These are phyloP conservation scores for Wilcoxina mikolae DNA, from an alignment of 495 filamentous ascomycete species.

Conservation along the genomic window DNA sequence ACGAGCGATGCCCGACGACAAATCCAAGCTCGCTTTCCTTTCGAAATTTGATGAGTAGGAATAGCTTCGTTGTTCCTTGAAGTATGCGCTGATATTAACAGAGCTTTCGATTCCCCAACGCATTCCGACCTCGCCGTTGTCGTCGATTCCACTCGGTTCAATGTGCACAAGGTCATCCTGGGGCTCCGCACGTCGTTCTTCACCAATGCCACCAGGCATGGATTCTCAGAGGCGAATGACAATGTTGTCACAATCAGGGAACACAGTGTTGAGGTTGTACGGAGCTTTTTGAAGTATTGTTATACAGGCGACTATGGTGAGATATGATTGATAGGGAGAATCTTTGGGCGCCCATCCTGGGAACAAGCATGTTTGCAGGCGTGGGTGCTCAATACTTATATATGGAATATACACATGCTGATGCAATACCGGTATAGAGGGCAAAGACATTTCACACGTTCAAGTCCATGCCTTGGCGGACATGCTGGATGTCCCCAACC, in stretches of 20 bases:
- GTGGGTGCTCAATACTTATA: not conserved
- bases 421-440: not conserved
- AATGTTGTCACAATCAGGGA: not conserved
- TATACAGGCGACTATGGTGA: not conserved
- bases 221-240: not conserved
- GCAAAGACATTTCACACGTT: not conserved
- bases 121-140: not conserved
- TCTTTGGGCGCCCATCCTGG: not conserved
- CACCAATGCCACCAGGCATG: not conserved
- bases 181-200: not conserved
- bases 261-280: not conserved
- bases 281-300: not conserved
- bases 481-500: not conserved
- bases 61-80: too few relatives aligned
- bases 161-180: not conserved
- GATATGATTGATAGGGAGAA: not conserved
- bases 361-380: not conserved
- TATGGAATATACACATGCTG: not conserved
- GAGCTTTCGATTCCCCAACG: not conserved
- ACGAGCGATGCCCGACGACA: too few relatives aligned
- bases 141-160: not conserved
- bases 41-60: too few relatives aligned
- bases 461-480: not conserved
- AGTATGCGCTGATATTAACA: too few relatives aligned
- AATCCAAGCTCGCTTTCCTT: too few relatives aligned